A percentile compares a stretch with the other conserved stretches of the same genome.
Conservation (phyloP, 1,139 yeast species). For the Scheffersomyces illinoinensis region DNA sequence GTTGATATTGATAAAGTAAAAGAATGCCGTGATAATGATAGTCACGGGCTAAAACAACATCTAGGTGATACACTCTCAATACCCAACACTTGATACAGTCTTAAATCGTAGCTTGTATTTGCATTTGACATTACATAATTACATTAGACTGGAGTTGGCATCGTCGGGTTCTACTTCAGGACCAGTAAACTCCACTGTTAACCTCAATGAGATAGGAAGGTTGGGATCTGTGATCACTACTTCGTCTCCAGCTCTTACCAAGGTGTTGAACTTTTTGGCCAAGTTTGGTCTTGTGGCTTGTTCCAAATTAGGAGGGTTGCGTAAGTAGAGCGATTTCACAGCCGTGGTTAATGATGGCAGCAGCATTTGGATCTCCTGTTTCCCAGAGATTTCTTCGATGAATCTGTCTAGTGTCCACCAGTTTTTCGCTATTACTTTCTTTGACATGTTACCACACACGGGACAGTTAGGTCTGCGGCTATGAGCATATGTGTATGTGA, state of each 20-base stretch:
- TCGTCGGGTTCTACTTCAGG: slow-evolving; percentile 17
- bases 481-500: slow-evolving; percentile 69
- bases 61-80: too few relatives aligned
- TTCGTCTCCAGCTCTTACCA: slow-evolving; percentile 50
- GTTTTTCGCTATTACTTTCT: slow-evolving; percentile 28
- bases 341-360: slow-evolving; percentile 54
- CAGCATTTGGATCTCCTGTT: slow-evolving; percentile 43
- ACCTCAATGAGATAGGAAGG: slow-evolving; percentile 46
- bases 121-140: background rate
- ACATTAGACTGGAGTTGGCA: slow-evolving; percentile 2
- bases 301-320: slow-evolving; percentile 53
- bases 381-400: slow-evolving; percentile 36
- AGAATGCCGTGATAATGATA: background rate
- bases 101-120: background rate
- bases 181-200: slow-evolving; percentile 26
- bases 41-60: background rate
- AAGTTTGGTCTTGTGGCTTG: slow-evolving; percentile 51
- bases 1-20: background rate
- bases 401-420: slow-evolving; percentile 52
- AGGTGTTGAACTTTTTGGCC: slow-evolving; percentile 28
- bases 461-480: slow-evolving; percentile 64
- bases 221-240: slow-evolving; percentile 58
- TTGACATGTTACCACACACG: slow-evolving; percentile 64
- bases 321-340: slow-evolving; percentile 46
- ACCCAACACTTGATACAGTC: background rate